phyloP scores from a whole-genome alignment of 202 grass and related monocot genomes.

The Miscanthus sacchariflorus region DNA sequence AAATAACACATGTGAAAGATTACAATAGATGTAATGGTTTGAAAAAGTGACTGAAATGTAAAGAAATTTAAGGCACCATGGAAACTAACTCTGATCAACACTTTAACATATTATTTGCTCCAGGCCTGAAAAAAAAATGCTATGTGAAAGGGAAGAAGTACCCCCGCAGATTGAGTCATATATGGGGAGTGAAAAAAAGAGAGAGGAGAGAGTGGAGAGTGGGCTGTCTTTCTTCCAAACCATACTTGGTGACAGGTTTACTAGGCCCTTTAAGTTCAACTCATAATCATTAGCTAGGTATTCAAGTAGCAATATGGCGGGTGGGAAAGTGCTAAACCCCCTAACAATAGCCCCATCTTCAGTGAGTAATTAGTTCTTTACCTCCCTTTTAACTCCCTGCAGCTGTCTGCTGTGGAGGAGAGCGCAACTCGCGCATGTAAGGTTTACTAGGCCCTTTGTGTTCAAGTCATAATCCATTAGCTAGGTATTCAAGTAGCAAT shows the following conservation, averaged over 20 bases:
- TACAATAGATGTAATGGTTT: background rate
- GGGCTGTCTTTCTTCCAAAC: background rate
- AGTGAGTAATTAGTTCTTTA: too few species aligned
- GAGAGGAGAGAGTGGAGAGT: background rate
- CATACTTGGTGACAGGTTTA: background rate
- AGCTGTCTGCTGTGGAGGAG: too few species aligned
- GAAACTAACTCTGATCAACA: background rate
- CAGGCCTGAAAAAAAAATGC: background rate
- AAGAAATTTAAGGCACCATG: background rate
- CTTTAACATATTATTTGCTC: background rate
- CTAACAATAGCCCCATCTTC: too few species aligned
- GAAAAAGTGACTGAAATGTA: background rate
- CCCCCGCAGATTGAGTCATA: background rate
- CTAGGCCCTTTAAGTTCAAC: background rate
- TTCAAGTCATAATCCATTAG: background rate
- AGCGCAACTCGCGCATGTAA: too few species aligned
- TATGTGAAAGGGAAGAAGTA: background rate
- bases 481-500: background rate
- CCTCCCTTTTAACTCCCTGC: too few species aligned
- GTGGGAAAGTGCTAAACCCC: too few species aligned
- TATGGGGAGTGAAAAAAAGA: background rate
- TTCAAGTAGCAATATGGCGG: background rate
- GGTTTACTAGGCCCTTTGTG: background rate
- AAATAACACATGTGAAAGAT: too few species aligned
- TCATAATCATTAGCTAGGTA: too few species aligned